Base-by-base conservation (phyloP, 306 rosid genomes). In the Lathyrus aphaca region DNA sequence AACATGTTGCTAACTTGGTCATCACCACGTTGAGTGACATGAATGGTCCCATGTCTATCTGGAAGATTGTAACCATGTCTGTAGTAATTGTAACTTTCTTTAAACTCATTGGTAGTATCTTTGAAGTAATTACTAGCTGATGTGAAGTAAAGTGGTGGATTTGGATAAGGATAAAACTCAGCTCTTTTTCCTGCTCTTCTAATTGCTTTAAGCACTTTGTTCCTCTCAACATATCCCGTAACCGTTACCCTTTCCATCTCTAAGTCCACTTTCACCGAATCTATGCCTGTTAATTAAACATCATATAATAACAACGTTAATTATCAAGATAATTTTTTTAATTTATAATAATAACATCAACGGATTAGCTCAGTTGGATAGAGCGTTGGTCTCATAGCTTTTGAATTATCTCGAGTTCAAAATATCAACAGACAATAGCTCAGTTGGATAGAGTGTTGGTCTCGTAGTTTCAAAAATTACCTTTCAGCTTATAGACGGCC, bases 1-100 rank as follows among this genome's bases (percentile, higher is more conserved):
- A 90, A 93, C 89, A 93, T 82, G 90, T 90, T 93, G 74, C 98
- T 93, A 71, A 93, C 90, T 53, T 88, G 82, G 80, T 93, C 97
- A 15, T 93, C 97, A 4, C 98, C 97, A 1, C 97, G 85, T 1
- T 84, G 96, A 72, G 96, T 69, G 0, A 85, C 74, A 0, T 81
- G 98, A 17, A 90, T 71, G 45, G 44, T 86, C 0, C 98, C 98
- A 9, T 93, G 98, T 63, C 73, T 85, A 11, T 93, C 96, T 5
- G 87, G 88, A 0, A 88, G 23, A 42, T 93, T 93, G 85, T 90
- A 93, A 63, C 98, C 98, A 72, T 93, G 98, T 68, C 78, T 82
- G 37, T 93, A 93, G 51, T 90, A 93, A 73, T 93, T 93, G 77
- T 93, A 93, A 57, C 90, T 93, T 77, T 88, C 84, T 69, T 84